A percentile compares a stretch with the other conserved stretches of the same genome.
Evolutionary conservation across 176 grass and related monocot species (phyloP).

Genomic region (Dactylis glomerata): DNA sequence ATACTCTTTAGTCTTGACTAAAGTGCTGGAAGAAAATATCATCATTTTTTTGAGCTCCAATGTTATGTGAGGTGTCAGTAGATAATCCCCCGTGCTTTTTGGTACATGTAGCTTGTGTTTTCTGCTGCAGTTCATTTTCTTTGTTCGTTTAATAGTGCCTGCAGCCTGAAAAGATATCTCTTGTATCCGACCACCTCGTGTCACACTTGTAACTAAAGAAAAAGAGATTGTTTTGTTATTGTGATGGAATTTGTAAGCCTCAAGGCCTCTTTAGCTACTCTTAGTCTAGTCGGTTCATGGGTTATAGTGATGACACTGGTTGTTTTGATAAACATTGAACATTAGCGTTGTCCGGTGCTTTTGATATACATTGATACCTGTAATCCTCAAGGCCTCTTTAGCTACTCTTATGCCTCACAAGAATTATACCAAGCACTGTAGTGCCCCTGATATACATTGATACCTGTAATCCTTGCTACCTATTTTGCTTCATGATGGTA

Average conservation of each 20-base stretch:
- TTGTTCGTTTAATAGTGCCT: conserved; percentile 16
- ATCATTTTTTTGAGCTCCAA: conserved; percentile 14
- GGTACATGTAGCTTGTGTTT: background rate
- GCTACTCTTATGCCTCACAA: too few relatives aligned
- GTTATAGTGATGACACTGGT: background rate
- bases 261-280: background rate
- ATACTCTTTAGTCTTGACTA: conserved; percentile 7
- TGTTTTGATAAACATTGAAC: background rate
- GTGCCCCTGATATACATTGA: background rate
- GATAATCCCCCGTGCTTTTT: conserved; percentile 17
- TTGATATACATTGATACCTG: background rate
- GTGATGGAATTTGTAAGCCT: conserved; percentile 12
- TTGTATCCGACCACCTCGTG: background rate
- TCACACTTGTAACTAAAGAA: conserved; percentile 20
- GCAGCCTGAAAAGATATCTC: conserved; percentile 4
- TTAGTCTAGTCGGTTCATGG: conserved; percentile 1
- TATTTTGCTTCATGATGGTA: background rate
- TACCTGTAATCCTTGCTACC: background rate
- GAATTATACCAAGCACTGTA: background rate
- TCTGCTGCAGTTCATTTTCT: background rate
- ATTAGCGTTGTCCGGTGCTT: too few relatives aligned
- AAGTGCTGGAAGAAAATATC: conserved; percentile 35
- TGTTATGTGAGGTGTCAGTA: conserved; percentile 28
- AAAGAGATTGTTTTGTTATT: conserved; percentile 2
- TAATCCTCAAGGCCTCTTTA: too few relatives aligned